Base-by-base conservation (phyloP, 2,329 filamentous ascomycete genomes). In the Dactylellina sp. region DNA sequence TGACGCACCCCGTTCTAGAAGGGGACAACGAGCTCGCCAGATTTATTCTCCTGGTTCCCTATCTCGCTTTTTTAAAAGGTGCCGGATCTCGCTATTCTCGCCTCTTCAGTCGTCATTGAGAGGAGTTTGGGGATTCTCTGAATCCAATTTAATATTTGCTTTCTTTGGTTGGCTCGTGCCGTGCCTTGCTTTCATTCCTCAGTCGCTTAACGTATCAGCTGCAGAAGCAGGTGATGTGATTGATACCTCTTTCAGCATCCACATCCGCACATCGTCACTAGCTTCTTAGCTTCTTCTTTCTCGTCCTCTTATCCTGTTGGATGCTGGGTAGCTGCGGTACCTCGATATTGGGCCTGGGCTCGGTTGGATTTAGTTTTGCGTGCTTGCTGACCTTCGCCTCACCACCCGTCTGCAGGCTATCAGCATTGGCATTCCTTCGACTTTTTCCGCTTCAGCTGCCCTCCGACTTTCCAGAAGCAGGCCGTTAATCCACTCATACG, bases 331-430 rank as follows among this genome's bases (percentile, higher is more conserved):
- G n/a, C n/a, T n/a, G n/a, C n/a, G n/a, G n/a, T n/a, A 32, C 28
- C 9, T 24, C 42, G 49, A 18, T 49, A 35, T 24, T 16, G 37
- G n/a, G 35, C n/a, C 35, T 22, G 7, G 46, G 14, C 9, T 9
- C 9, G 28, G 20, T 25, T 20, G 24, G 25, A 3, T 22, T 39
- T 32, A 47, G 63, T 24, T 56, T 60, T 53, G 63, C 44, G 63
- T 68, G 63, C 63, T 68, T 59, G 62, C 53, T 60, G 62, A 65
- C 62, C 53, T 44, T 66, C 40, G 62, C 50, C 39, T 55, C 55
- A 59, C 37, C 22, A 35, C 53, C 44, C 59, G 32, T 1, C 44
- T 60, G 63, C 63, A 68, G 52, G 22, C 44, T 18, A 28, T 42
- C 32, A 50, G 46, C 52, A 57, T 61, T 52, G 57, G 47, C 24